Conservation (phyloP, 1,284 basidiomycete species). For the Malassezia caprae region DNA sequence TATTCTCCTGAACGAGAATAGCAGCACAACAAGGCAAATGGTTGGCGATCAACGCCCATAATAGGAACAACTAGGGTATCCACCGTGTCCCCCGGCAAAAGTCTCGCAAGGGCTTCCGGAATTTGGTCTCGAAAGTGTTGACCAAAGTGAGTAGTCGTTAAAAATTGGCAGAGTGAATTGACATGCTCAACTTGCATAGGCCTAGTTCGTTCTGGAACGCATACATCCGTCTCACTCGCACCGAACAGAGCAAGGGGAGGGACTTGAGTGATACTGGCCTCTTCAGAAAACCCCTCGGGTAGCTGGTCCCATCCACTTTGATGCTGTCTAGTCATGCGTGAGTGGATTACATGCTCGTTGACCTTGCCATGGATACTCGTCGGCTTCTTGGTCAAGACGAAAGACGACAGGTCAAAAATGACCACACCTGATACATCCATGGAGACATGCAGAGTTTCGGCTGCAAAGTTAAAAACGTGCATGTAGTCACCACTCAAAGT, state of each 20-base stretch:
- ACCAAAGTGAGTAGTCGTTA: conserved; percentile 25
- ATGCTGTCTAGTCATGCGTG: background rate
- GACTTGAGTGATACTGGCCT: conserved; percentile 16
- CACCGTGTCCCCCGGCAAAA: conserved; percentile 30
- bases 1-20: background rate
- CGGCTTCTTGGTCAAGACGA: conserved; percentile 47
- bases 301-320: background rate
- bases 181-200: conserved; percentile 3
- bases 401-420: conserved; percentile 80
- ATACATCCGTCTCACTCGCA: conserved; percentile 21
- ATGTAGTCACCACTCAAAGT: background rate
- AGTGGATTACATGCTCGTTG: conserved; percentile 6
- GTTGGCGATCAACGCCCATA: conserved; percentile 80
- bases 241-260: conserved; percentile 41
- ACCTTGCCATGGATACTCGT: conserved; percentile 32
- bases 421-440: conserved; percentile 83
- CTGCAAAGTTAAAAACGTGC: conserved; percentile 73
- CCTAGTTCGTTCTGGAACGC: background rate
- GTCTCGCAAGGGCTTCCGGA: conserved; percentile 32
- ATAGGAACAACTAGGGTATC: conserved; percentile 58
- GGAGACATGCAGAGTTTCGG: conserved; percentile 74
- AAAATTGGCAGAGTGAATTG: conserved; percentile 36
- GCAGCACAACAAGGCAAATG: conserved; percentile 73
- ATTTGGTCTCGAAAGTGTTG: conserved; percentile 33
- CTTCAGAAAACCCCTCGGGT: background rate